These are phyloP conservation scores for Euclidium syriacum DNA, from an alignment of 345 rosid genomes.

Conservation along the genomic window DNA sequence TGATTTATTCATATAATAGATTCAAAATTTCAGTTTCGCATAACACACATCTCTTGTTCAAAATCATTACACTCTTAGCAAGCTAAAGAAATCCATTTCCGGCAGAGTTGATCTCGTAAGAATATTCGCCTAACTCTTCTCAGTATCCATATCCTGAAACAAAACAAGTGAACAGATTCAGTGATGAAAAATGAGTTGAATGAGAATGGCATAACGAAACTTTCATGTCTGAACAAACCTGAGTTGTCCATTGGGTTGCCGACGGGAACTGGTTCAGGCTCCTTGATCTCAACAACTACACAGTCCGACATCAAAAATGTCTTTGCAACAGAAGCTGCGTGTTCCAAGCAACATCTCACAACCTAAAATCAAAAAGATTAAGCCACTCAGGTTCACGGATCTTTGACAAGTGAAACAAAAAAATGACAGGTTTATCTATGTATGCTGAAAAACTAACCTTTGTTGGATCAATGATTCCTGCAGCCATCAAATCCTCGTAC, in stretches of 20 bases:
- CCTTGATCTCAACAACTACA: conserved; percentile 97
- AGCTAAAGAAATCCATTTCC: conserved; percentile 2
- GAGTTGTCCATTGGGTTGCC: conserved; percentile 98
- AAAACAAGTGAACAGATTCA: conserved; percentile 10
- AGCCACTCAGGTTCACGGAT: neutral
- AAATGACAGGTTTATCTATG: neutral
- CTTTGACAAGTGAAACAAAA: too few species aligned
- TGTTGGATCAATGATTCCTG: conserved; percentile 95
- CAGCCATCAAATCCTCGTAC: conserved; percentile 93
- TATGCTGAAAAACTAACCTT: conserved; percentile 41
- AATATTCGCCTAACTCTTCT: conserved; percentile 21
- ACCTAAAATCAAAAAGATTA: conserved; percentile 40
- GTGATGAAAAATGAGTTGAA: neutral
- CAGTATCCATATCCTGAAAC: conserved; percentile 42
- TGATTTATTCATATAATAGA: conserved; percentile 18
- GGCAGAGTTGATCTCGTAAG: neutral
- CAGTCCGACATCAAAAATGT: conserved; percentile 98
- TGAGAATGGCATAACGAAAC: too few species aligned
- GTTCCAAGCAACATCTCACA: conserved; percentile 99
- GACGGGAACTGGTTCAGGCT: conserved; percentile 62
- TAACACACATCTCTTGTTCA: conserved; percentile 24
- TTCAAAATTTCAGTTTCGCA: conserved; percentile 27
- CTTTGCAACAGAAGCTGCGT: conserved; percentile 95
- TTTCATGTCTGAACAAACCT: conserved; percentile 47
- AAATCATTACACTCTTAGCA: conserved; percentile 25